A percentile compares a stretch with the other conserved stretches of the same genome.
Conservation (phyloP, 1,284 basidiomycete species). For the Ganoderma leucocontextum region DNA sequence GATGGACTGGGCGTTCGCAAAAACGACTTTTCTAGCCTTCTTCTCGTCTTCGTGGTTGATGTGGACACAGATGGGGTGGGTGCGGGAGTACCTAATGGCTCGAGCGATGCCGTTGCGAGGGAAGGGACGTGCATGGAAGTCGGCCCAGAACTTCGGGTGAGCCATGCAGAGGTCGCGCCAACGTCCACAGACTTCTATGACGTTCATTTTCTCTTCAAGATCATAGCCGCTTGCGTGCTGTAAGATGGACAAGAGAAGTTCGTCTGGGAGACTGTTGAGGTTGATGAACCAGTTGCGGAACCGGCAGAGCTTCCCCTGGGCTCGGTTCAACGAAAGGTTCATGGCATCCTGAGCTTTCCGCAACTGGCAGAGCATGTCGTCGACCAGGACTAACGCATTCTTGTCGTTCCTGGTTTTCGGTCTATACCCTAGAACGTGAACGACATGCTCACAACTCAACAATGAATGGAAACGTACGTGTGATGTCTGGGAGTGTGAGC, state of each 20-base stretch:
- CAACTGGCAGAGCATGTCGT: background rate
- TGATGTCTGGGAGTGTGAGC: background rate
- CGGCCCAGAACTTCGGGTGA: constrained; percentile 3
- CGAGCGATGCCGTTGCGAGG: constrained; percentile 6
- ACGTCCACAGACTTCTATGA: constrained; percentile 2
- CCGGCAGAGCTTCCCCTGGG: constrained; percentile 1
- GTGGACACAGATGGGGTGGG: background rate
- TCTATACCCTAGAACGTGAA: background rate
- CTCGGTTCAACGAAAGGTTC: background rate
- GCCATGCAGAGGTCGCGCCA: constrained; percentile 9
- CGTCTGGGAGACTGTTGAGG: constrained; percentile 11
- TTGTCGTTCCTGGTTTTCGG: background rate
- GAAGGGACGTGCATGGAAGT: background rate
- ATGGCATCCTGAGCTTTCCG: background rate
- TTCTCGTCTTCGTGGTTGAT: background rate
- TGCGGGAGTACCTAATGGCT: constrained; percentile 3
- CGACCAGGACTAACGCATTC: background rate
- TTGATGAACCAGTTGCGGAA: constrained; percentile 7
- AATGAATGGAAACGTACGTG: constrained; percentile 6
- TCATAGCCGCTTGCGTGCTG: background rate
- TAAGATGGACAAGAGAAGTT: constrained; percentile 4
- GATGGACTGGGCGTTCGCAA: constrained; percentile 1
- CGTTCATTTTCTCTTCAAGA: constrained; percentile 1
- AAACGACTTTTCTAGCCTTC: background rate
- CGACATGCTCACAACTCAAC: background rate